phyloP scores from a whole-genome alignment of 2,329 filamentous ascomycete species.

The Colletotrichum eremochloae region DNA sequence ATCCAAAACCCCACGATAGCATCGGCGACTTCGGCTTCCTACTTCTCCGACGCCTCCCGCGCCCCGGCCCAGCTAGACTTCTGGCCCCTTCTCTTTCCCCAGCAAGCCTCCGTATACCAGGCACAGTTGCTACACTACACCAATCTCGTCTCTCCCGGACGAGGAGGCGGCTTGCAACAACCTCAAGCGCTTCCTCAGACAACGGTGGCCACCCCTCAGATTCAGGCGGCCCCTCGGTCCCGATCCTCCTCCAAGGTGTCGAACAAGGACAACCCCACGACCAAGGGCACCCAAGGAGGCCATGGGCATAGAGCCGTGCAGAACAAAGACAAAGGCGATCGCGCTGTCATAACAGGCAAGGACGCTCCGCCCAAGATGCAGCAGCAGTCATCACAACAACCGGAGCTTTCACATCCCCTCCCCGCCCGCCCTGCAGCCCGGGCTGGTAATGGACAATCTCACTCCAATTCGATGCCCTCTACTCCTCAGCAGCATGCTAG shows the following conservation, averaged over 20 bases:
- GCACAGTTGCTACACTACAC: constrained; percentile 76
- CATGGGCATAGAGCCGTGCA: constrained; percentile 75
- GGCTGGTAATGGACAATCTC: constrained; percentile 51
- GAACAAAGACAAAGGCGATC: constrained; percentile 70
- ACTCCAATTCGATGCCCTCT: constrained; percentile 92
- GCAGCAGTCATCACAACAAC: constrained; percentile 54
- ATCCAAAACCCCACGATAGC: constrained; percentile 48
- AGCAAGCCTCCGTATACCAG: constrained; percentile 71
- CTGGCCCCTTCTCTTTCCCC: constrained; percentile 69
- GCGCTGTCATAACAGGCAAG: constrained; percentile 72
- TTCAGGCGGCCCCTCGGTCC: constrained; percentile 69
- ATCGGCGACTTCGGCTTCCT: constrained; percentile 46
- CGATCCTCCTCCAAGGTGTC: constrained; percentile 72
- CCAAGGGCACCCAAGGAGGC: constrained; percentile 66
- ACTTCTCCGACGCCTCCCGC: constrained; percentile 41
- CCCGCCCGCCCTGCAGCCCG: constrained; percentile 45
- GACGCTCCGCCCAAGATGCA: constrained; percentile 66
- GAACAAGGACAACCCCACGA: constrained; percentile 63
- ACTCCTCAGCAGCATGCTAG: constrained; percentile 92
- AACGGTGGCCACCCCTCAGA: constrained; percentile 67
- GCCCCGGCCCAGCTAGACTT: constrained; percentile 63
- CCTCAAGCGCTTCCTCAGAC: constrained; percentile 61
- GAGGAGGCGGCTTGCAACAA: constrained; percentile 69
- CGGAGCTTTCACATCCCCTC: constrained; percentile 47
- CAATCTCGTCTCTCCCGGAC: constrained; percentile 71